These are phyloP conservation scores for Tetraselmis chui DNA, from an alignment of 139 green algal genomes.

Conservation along the genomic window DNA sequence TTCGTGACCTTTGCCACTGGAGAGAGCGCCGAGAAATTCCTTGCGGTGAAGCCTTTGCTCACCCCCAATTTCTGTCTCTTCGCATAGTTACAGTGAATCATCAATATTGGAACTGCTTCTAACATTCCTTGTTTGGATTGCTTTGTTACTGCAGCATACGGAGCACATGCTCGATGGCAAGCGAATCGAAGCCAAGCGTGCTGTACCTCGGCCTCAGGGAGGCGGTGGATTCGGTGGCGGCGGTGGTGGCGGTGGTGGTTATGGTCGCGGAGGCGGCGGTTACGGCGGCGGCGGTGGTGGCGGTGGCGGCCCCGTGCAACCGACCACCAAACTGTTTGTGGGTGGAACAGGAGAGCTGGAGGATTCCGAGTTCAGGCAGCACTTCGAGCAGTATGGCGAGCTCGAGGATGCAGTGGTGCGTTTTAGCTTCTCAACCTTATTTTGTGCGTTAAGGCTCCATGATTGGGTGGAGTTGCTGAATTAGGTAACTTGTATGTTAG, in stretches of 20 bases:
- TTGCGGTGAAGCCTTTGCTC: too few relatives aligned
- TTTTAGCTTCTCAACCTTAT: too few relatives aligned
- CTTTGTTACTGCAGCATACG: conserved; percentile 28
- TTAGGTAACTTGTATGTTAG: too few relatives aligned
- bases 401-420: conserved; percentile 50
- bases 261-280: too few relatives aligned
- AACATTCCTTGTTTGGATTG: too few relatives aligned
- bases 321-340: conserved; percentile 41
- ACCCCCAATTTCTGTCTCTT: too few relatives aligned
- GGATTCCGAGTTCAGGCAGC: conserved; percentile 56
- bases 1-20: conserved; percentile 65
- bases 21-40: conserved; percentile 41
- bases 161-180: conserved; percentile 59
- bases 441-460: too few relatives aligned
- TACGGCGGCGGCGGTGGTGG: too few relatives aligned
- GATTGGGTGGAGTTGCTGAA: too few relatives aligned
- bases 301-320: background rate
- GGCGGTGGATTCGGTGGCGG: background rate
- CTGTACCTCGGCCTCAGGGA: conserved; percentile 27
- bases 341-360: conserved; percentile 65
- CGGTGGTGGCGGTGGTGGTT: background rate
- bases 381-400: conserved; percentile 64
- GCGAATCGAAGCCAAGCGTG: conserved; percentile 60
- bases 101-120: too few relatives aligned
- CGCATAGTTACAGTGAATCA: too few relatives aligned